A percentile compares a stretch with the other conserved stretches of the same genome.
phyloP scores from a whole-genome alignment of 2,329 filamentous ascomycete genomes.

The Trichoderma atrobrunneum region DNA sequence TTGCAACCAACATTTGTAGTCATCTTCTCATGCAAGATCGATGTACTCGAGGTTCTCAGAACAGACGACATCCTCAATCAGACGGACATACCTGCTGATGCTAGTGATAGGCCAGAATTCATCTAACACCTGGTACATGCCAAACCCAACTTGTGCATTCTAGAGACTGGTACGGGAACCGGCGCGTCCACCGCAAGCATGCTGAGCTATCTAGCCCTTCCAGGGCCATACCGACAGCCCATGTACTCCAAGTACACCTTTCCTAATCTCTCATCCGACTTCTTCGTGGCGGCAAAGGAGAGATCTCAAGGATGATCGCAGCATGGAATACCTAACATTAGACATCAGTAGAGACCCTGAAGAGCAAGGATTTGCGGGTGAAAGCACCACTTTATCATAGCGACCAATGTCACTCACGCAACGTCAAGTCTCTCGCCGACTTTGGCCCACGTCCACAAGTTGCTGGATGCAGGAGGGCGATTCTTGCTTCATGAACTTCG shows the following conservation, averaged over 20 bases:
- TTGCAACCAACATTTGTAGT: background rate
- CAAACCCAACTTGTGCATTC: too few species aligned
- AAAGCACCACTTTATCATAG: background rate
- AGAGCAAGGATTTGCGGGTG: background rate
- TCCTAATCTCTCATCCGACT: too few species aligned
- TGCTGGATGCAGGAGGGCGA: too few species aligned
- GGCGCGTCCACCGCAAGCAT: too few species aligned
- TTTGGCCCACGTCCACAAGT: background rate
- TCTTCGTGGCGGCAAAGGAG: background rate
- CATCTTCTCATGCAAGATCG: background rate
- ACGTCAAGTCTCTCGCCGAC: background rate
- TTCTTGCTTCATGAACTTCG: background rate
- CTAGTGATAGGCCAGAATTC: background rate
- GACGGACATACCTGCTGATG: background rate
- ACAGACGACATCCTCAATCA: background rate
- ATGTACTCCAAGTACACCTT: too few species aligned
- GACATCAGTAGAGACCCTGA: background rate
- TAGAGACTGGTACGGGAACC: too few species aligned
- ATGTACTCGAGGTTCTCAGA: background rate
- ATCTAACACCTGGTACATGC: background rate
- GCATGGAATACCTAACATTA: background rate
- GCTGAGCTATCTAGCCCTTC: too few species aligned
- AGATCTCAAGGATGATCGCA: background rate
- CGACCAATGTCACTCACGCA: background rate
- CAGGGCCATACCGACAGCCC: too few species aligned